Evolutionary conservation across 2,329 filamentous ascomycete genomes (phyloP), one percentile per base, ranked within the genome.

Genomic region (Teratosphaeria pseudoeucalypti): DNA sequence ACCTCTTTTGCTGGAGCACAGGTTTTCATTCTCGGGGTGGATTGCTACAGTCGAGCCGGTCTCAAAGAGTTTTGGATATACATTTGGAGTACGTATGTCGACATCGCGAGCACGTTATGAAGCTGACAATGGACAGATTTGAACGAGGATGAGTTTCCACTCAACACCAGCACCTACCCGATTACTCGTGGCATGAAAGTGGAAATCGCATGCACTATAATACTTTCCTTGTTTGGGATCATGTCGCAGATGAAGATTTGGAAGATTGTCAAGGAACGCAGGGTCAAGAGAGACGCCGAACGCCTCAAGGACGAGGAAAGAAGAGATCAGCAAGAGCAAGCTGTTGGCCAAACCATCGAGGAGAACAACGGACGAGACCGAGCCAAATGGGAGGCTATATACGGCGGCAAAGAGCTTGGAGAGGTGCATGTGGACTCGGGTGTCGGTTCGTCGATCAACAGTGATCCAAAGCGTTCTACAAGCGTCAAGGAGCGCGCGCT

Each of bases 1-100:
- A 90, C 90, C 12, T 84, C 92, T 0, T 95, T 96, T 70, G 81
- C 85, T 4, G 92, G 92, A 7, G 87, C 90, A 3, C 96, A 90
- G 0, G 84, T 84, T 2, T 79, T 87, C 0, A 82, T 95, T 14
- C 75, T 97, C 2, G 92, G 92, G 2, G 88, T 97, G 60, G 92
- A 97, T 72, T 95, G 90, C 73, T 95, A 92, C 67, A 92, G 86
- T 68, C 81, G 85, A 63, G 90, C 91, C n/a, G 92, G 92, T 0
- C 77, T 95, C 67, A 96, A 96, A 73, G 92, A 97, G 72, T 96
- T 96, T 66, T 97, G 92, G 92, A 82, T 90, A 6, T 97, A 95
- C 71, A 80, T 95, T 43, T 97, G 92, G 92, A 78, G 82, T 84
- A 71, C 73, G 80, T 71, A 53, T 58, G 29, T 29, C 43, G 43